Conservation (phyloP, 73 alveolate genomes). For the Paraurostyla sp. region DNA sequence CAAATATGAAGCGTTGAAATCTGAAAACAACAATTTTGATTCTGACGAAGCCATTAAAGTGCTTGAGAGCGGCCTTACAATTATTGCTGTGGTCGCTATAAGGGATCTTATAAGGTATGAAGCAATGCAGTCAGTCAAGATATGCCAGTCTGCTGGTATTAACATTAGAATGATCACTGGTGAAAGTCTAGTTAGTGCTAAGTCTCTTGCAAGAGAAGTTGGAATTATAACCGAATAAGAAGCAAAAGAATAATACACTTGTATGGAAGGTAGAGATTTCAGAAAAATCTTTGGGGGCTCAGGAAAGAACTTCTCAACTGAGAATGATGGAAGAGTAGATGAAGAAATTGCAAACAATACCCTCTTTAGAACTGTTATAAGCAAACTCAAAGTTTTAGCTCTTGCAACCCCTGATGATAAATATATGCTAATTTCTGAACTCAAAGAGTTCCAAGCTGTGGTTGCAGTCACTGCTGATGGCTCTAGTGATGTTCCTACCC, state of each 20-base stretch:
- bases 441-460: too few species aligned
- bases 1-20: slow-evolving; percentile 64
- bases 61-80: slow-evolving; percentile 69
- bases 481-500: too few species aligned
- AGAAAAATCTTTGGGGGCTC: slow-evolving; percentile 74
- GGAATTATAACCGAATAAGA: slow-evolving; percentile 86
- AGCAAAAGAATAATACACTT: slow-evolving; percentile 72
- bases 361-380: slow-evolving; percentile 79
- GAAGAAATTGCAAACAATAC: slow-evolving; percentile 17
- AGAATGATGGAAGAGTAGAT: not conserved
- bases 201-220: slow-evolving; percentile 89
- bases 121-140: slow-evolving; percentile 83
- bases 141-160: slow-evolving; percentile 88
- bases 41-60: slow-evolving; percentile 63
- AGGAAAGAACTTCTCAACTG: not conserved
- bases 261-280: slow-evolving; percentile 84
- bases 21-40: slow-evolving; percentile 50
- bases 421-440: too few species aligned
- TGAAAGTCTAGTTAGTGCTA: slow-evolving; percentile 92
- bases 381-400: slow-evolving; percentile 83
- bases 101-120: slow-evolving; percentile 91
- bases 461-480: too few species aligned
- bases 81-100: slow-evolving; percentile 83
- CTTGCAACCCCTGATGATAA: too few species aligned
- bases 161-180: slow-evolving; percentile 96